phyloP scores from a whole-genome alignment of 2,329 filamentous ascomycete genomes.

The Aspergillus caelatus region DNA sequence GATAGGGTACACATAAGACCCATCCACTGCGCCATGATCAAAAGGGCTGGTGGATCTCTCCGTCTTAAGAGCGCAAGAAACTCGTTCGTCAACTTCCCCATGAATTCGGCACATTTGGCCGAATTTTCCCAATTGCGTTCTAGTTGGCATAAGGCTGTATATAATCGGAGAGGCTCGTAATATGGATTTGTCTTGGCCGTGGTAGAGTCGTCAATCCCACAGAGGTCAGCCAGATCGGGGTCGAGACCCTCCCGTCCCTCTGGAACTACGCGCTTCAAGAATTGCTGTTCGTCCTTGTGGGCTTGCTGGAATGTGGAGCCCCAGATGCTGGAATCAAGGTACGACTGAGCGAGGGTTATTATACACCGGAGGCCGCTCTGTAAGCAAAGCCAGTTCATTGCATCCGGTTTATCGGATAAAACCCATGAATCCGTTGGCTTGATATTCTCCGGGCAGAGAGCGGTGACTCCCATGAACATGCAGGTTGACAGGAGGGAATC shows the following conservation, averaged over 20 bases:
- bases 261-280: constrained; percentile 17
- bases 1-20: constrained; percentile 33
- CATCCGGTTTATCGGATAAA: constrained; percentile 24
- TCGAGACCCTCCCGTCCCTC: constrained; percentile 30
- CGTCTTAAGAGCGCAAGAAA: constrained; percentile 27
- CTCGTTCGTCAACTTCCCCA: constrained; percentile 29
- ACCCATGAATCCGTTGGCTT: constrained; percentile 33
- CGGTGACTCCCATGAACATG: constrained; percentile 34
- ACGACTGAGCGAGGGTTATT: constrained; percentile 17
- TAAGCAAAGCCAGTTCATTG: constrained; percentile 36
- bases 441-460: constrained; percentile 27
- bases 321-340: constrained; percentile 31
- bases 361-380: constrained; percentile 32
- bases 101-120: constrained; percentile 26
- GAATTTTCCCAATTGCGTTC: constrained; percentile 25
- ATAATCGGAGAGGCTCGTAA: constrained; percentile 24
- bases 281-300: constrained; percentile 16
- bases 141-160: constrained; percentile 23
- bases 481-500: constrained; percentile 33
- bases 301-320: constrained; percentile 21
- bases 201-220: constrained; percentile 28
- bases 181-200: constrained; percentile 27
- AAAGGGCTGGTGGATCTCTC: constrained; percentile 30
- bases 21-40: constrained; percentile 36
- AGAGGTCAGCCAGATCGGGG: constrained; percentile 31